Evolutionary conservation across 306 rosid genomes (phyloP).

Genomic region (Erythrophleum fordii): DNA sequence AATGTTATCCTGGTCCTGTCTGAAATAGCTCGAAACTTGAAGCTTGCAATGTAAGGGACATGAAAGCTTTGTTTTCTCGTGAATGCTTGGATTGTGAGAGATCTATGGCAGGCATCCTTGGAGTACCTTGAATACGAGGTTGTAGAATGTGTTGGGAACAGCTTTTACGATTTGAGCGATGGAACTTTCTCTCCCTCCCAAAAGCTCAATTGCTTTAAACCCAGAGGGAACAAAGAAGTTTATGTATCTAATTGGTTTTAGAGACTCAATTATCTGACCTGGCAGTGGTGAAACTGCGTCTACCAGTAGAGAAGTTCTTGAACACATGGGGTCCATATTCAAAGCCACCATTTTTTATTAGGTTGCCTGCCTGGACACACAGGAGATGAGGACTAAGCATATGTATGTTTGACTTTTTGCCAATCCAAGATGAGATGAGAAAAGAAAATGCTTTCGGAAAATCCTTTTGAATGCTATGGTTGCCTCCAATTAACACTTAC

Average conservation of each 20-base stretch:
- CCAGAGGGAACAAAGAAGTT: constrained; percentile 62
- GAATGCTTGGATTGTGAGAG: constrained; percentile 59
- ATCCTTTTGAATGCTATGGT: no score
- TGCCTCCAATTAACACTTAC: no score
- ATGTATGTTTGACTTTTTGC: no score
- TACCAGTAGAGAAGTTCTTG: constrained; percentile 57
- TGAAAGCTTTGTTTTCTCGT: constrained; percentile 49
- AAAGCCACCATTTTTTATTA: constrained; percentile 55
- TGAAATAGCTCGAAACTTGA: constrained; percentile 52
- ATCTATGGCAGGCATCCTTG: constrained; percentile 57
- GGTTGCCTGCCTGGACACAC: constrained; percentile 42
- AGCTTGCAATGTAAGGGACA: constrained; percentile 45
- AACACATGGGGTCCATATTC: constrained; percentile 58
- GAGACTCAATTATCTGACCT: constrained; percentile 61
- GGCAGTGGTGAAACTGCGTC: constrained; percentile 59
- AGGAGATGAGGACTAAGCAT: no score
- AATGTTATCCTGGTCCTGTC: constrained; percentile 49
- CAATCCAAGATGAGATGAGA: no score
- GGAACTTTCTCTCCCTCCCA: constrained; percentile 58
- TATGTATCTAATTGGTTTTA: constrained; percentile 58
- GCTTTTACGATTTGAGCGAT: constrained; percentile 64
- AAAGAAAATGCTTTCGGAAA: no score
- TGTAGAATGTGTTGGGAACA: constrained; percentile 46
- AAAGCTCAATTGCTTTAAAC: constrained; percentile 50
- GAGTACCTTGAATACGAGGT: constrained; percentile 58